phyloP scores from a whole-genome alignment of 805 yeast species.

The Cyberlindnera lachancei region DNA sequence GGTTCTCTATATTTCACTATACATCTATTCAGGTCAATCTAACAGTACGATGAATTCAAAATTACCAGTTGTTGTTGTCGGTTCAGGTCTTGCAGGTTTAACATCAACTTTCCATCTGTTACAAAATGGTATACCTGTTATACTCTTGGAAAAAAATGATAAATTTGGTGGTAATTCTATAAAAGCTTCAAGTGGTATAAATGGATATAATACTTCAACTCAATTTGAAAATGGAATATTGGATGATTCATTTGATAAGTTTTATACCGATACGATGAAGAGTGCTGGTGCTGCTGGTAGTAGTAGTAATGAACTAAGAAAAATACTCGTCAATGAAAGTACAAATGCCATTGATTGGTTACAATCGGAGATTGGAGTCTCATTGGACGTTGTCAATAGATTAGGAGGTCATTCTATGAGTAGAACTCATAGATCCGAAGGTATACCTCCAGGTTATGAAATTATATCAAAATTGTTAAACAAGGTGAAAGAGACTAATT shows the following conservation, averaged over 20 bases:
- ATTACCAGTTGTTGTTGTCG: slow-evolving; percentile 44
- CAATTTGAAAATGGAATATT: slow-evolving; percentile 43
- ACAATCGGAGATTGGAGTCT: slow-evolving; percentile 52
- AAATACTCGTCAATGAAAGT: slow-evolving; percentile 53
- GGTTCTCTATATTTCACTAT: too few species aligned
- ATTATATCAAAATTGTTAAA: slow-evolving; percentile 40
- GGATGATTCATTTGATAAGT: slow-evolving; percentile 51
- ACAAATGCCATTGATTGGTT: slow-evolving; percentile 70
- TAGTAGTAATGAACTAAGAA: slow-evolving; percentile 48
- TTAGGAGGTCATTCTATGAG: slow-evolving; percentile 79
- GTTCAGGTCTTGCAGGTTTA: slow-evolving; percentile 75
- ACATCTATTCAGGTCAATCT: too few species aligned
- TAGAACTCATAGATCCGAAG: slow-evolving; percentile 73
- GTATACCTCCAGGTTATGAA: slow-evolving; percentile 54
- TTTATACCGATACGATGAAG: slow-evolving; percentile 57
- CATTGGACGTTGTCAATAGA: slow-evolving; percentile 61
- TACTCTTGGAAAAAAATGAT: slow-evolving; percentile 40
- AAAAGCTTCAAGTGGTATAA: slow-evolving; percentile 57
- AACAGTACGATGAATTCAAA: too few species aligned
- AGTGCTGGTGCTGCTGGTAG: slow-evolving; percentile 61
- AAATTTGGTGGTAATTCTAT: slow-evolving; percentile 52
- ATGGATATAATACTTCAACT: slow-evolving; percentile 63
- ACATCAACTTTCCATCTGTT: slow-evolving; percentile 56
- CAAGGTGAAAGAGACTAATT: slow-evolving; percentile 26
- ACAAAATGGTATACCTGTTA: slow-evolving; percentile 32